Percentiles rank a stretch among this genome's conserved stretches.
These are phyloP conservation scores for Mortierella sp. DNA, from an alignment of 371 early-diverging fungal species.

Conservation along the genomic window DNA sequence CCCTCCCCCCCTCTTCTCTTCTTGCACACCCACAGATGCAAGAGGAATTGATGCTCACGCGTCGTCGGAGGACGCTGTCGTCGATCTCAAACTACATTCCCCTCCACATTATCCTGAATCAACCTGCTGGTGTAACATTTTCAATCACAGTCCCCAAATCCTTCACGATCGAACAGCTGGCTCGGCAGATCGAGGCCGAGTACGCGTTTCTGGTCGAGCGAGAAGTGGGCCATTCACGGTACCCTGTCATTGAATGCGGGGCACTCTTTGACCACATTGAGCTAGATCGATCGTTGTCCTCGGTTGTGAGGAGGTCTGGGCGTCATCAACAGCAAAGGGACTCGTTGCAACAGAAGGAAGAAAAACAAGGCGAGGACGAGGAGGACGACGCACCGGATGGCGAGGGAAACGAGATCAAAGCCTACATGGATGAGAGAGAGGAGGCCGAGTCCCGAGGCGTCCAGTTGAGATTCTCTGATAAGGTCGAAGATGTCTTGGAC, in stretches of 20 bases:
- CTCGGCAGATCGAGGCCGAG: constrained; percentile 51
- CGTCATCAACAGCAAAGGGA: not conserved
- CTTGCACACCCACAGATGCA: not conserved
- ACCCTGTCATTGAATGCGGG: constrained; percentile 48
- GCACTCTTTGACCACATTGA: constrained; percentile 51
- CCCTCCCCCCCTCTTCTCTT: not conserved
- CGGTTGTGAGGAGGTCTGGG: not conserved
- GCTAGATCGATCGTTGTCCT: not conserved
- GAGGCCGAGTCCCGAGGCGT: constrained; percentile 49
- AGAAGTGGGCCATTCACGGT: constrained; percentile 34
- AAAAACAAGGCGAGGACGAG: not conserved
- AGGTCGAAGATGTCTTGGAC: constrained; percentile 43
- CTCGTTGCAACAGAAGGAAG: constrained; percentile 1
- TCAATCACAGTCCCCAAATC: constrained; percentile 40
- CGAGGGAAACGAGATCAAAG: not conserved
- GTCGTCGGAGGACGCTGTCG: constrained; percentile 49
- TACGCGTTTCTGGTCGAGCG: constrained; percentile 49
- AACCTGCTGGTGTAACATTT: constrained; percentile 28
- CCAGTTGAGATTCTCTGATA: constrained; percentile 45
- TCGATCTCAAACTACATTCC: constrained; percentile 44
- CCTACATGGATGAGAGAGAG: constrained; percentile 19
- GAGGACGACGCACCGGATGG: not conserved
- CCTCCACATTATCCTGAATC: constrained; percentile 32
- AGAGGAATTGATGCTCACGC: constrained; percentile 32
- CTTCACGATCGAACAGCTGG: constrained; percentile 45